phyloP scores from a whole-genome alignment of 768 basidiomycete species.

The Suillus alpinus region DNA sequence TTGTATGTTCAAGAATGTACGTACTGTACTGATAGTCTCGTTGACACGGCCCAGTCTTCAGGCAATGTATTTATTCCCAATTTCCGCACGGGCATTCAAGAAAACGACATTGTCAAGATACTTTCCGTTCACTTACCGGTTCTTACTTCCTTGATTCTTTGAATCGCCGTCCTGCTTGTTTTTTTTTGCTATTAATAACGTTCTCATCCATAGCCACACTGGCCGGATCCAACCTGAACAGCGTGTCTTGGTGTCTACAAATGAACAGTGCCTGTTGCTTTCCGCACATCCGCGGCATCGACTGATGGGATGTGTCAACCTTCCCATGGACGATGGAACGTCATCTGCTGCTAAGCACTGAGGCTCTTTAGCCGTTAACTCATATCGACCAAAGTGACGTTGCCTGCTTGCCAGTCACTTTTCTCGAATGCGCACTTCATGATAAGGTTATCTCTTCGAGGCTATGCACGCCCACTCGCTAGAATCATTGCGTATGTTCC shows the following conservation, averaged over 20 bases:
- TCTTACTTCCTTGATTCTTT: background rate
- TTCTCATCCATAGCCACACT: background rate
- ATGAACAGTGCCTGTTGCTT: conserved; percentile 5
- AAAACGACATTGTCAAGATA: background rate
- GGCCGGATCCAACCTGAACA: conserved; percentile 1
- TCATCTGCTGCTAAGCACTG: background rate
- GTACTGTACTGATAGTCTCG: background rate
- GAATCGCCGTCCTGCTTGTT: background rate
- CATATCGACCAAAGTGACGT: conserved; percentile 11
- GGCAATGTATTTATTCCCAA: background rate
- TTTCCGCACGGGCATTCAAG: conserved; percentile 1
- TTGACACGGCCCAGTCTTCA: background rate
- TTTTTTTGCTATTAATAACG: conserved; percentile 1
- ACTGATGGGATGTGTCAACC: conserved; percentile 19
- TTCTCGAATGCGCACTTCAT: conserved; percentile 13
- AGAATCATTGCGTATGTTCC: conserved; percentile 3
- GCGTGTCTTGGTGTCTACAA: conserved; percentile 1
- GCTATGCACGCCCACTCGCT: background rate
- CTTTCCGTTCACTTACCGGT: conserved; percentile 1
- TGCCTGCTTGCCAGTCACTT: conserved; percentile 24
- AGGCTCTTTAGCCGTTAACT: background rate
- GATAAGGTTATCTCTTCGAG: conserved; percentile 30
- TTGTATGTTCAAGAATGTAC: background rate
- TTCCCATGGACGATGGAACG: conserved; percentile 24
- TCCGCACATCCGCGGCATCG: conserved; percentile 30